Base-by-base conservation (phyloP, 257 asterid genomes). In the Agastache rugosa region DNA sequence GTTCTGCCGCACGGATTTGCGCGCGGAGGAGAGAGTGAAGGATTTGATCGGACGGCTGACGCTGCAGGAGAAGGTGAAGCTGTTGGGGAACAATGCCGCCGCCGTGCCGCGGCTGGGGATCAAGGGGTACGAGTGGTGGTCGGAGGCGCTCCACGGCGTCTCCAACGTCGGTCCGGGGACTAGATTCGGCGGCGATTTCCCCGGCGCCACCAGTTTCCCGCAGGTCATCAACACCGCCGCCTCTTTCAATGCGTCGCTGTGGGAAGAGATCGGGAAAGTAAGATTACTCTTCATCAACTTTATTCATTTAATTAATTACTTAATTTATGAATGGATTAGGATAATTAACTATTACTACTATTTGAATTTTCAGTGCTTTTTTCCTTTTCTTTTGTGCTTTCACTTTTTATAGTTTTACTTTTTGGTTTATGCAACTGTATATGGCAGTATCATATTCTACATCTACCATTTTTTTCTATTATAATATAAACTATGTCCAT, bases 61-160 rank as follows among this genome's bases (percentile, higher is more conserved):
- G 14, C 60, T 92, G 88, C 91, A 80, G 75, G 98, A 92, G 85
- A 92, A 92, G 83, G 90, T 90, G 4, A 79, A 71, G 80, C 78
- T 92, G 61, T 31, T 92, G 37, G 91, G 58, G 56, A 86, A 82
- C 83, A 82, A 62, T 63, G 96, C 96, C 10, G 87, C 85, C 17
- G 87, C 88, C 15, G 92, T 92, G 79, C 86, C 87, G 11, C 80
- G 97, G 66, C 85, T 92, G 56, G 97, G 97, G 19, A 82, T 92
- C 68, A 76, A 75, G 71, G 83, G 83, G 1, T 92, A 92, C 78
- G 90, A 92, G 75, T 92, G 97, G 97, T 92, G 97, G 97, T 92
- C 97, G 63, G 97, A 92, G 84, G 97, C 97, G 42, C 92, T 92
- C 23, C 97, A 92, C 72, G 97, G 97, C 17, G 91, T 92, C 11